These are phyloP conservation scores for Cyanodermella asteris DNA, from an alignment of 2,329 filamentous ascomycete species.

Conservation along the genomic window DNA sequence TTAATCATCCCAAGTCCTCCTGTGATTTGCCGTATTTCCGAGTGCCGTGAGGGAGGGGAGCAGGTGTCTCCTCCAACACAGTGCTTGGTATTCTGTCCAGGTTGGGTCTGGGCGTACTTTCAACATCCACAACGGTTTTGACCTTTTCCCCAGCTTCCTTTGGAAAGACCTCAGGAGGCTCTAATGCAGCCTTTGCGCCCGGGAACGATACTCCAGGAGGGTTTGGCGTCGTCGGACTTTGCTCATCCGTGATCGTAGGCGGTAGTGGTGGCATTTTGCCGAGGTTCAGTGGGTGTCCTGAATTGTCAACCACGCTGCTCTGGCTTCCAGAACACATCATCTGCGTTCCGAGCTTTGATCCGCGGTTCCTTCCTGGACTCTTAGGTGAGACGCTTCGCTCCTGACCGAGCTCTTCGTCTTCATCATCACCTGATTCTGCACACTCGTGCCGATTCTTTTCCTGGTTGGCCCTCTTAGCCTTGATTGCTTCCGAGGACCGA, in stretches of 20 bases:
- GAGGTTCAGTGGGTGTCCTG: conserved; percentile 19
- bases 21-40: no score
- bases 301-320: conserved; percentile 44
- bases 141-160: no score
- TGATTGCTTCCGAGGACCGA: conserved; percentile 51
- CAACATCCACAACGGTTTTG: no score
- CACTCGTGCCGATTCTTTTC: conserved; percentile 54
- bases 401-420: conserved; percentile 69
- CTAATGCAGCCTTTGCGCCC: neutral
- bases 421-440: conserved; percentile 77
- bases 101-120: no score
- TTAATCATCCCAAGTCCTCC: no score
- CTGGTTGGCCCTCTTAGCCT: conserved; percentile 49
- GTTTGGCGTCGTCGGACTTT: no score
- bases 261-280: no score
- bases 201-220: neutral
- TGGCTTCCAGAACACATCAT: conserved; percentile 97
- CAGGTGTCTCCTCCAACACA: no score
- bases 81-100: no score
- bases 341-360: conserved; percentile 80
- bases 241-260: conserved; percentile 12
- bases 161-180: no score
- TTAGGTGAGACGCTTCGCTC: conserved; percentile 28
- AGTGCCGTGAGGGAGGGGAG: no score
- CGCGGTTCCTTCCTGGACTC: conserved; percentile 36